Percentiles rank a stretch among this genome's conserved stretches.
Evolutionary conservation across 1,139 yeast genomes (phyloP).

Genomic region (Debaryomycetaceae sp.): DNA sequence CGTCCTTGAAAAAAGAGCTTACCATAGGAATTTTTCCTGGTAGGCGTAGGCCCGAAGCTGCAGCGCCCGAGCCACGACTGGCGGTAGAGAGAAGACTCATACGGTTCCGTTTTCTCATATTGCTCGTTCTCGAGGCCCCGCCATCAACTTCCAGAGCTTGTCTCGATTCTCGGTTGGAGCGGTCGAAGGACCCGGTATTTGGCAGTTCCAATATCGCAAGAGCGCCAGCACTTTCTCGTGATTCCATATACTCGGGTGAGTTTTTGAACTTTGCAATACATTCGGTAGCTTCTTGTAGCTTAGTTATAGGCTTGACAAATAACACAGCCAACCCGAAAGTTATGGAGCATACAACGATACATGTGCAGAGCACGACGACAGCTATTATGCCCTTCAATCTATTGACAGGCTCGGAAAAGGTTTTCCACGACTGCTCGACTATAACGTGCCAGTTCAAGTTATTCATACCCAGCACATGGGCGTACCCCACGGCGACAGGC

Average conservation of each 20-base stretch:
- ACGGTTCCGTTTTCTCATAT: constrained; percentile 5
- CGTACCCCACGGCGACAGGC: background rate
- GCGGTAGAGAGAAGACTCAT: constrained; percentile 18
- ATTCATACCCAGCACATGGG: background rate
- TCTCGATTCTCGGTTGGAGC: background rate
- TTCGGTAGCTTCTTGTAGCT: constrained; percentile 78
- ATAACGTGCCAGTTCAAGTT: constrained; percentile 55
- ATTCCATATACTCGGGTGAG: constrained; percentile 8
- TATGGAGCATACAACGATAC: constrained; percentile 59
- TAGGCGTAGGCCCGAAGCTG: constrained; percentile 29
- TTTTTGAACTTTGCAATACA: constrained; percentile 29
- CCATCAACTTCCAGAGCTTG: background rate
- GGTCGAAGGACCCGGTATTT: background rate
- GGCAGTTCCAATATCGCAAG: background rate
- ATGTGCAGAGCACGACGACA: constrained; percentile 73
- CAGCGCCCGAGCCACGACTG: constrained; percentile 18
- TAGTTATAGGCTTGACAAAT: constrained; percentile 76
- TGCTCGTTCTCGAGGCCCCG: background rate
- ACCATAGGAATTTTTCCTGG: constrained; percentile 45
- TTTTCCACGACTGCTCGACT: constrained; percentile 51
- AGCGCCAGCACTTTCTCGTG: constrained; percentile 4
- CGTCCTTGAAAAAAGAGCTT: constrained; percentile 66
- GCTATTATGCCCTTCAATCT: constrained; percentile 58
- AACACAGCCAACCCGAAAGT: constrained; percentile 79
- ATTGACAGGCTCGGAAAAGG: constrained; percentile 53